Percentiles rank a stretch among this genome's conserved stretches.
Conservation (phyloP, 768 basidiomycete species). For the Boletellus sp. region DNA sequence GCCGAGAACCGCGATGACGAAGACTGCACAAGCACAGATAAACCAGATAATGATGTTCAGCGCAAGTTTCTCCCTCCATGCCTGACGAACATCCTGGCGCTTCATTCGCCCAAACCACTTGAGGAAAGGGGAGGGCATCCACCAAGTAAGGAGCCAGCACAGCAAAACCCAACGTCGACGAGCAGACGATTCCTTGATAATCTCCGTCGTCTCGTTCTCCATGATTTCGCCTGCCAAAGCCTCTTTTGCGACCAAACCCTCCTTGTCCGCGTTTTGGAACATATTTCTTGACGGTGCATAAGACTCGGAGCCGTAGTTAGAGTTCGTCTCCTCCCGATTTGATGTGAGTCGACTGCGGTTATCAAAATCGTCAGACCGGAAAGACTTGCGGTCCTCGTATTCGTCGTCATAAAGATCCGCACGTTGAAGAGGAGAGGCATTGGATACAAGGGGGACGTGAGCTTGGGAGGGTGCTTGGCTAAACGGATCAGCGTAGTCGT, state of each 20-base stretch:
- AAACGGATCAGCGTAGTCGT: slow-evolving; percentile 51
- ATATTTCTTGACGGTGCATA: slow-evolving; percentile 95
- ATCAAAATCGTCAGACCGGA: slow-evolving; percentile 77
- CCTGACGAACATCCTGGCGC: slow-evolving; percentile 87
- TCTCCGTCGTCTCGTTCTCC: slow-evolving; percentile 86
- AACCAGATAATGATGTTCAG: slow-evolving; percentile 97
- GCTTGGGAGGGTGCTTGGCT: slow-evolving; percentile 53
- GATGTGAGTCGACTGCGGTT: slow-evolving; percentile 74
- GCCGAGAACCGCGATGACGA: slow-evolving; percentile 89
- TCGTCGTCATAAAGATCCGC: slow-evolving; percentile 73
- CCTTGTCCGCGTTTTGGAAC: slow-evolving; percentile 84
- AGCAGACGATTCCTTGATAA: slow-evolving; percentile 76
- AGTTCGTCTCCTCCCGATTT: slow-evolving; percentile 71
- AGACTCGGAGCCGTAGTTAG: slow-evolving; percentile 85
- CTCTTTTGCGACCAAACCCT: slow-evolving; percentile 74
- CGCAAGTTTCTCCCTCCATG: slow-evolving; percentile 96
- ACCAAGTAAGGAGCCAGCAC: slow-evolving; percentile 89
- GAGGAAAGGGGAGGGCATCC: slow-evolving; percentile 75
- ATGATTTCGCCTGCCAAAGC: slow-evolving; percentile 78
- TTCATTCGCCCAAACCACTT: slow-evolving; percentile 86
- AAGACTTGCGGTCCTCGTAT: slow-evolving; percentile 72
- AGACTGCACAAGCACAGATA: slow-evolving; percentile 80
- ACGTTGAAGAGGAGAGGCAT: slow-evolving; percentile 80
- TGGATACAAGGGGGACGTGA: slow-evolving; percentile 76
- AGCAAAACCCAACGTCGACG: slow-evolving; percentile 84